Evolutionary conservation across 169 alveolate species (phyloP), one percentile per base, ranked within the genome.

Genomic region (Plasmodium vinckei): DNA sequence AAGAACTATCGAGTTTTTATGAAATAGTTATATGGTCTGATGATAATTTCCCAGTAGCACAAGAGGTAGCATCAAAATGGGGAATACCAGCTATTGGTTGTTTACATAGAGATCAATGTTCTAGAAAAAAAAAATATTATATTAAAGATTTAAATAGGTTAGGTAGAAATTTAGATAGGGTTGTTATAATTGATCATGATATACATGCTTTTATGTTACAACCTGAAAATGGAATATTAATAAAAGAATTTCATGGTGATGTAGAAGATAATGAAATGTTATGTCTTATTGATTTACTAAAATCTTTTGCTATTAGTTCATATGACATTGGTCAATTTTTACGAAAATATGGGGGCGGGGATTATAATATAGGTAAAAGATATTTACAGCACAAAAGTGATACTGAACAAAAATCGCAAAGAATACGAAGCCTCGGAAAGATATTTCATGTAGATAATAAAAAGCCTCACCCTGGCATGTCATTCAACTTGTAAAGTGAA

Each of bases 1-100:
- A 92, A 59, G 97, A 95, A 39, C 87, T 97, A 57, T 72, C 94
- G 10, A 92, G 97, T 87, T 97, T 96, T 92, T 97, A 93, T 86
- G 99, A 97, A 82, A 94, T 97, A 6, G 99, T 97, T 17, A 91
- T 97, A 1, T 97, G 98, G 99, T 96, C 98, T 23, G 98, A 97
- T 56, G 99, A 96, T 56, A 54, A 92, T 46, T 95, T 93, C 57
- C 98, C 98, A 1, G 93, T 95, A 1, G 98, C 98, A 1, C 95
- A 94, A 23, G 98, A 95, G 70, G 95, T 95, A 25, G 89, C 96
- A 70, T 88, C 93, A 39, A 94, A 94, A 61, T 96, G 98, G 98
- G 97, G 96, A 6, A 87, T 96, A 47, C 98, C 98, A 0, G 97
- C 96, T 19, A 95, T 95, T 27, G 98, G 98, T 1, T 93, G 96